Evolutionary conservation across 768 basidiomycete species (phyloP), one percentile per base, ranked within the genome.

Genomic region (Fomitopsis pulvina): DNA sequence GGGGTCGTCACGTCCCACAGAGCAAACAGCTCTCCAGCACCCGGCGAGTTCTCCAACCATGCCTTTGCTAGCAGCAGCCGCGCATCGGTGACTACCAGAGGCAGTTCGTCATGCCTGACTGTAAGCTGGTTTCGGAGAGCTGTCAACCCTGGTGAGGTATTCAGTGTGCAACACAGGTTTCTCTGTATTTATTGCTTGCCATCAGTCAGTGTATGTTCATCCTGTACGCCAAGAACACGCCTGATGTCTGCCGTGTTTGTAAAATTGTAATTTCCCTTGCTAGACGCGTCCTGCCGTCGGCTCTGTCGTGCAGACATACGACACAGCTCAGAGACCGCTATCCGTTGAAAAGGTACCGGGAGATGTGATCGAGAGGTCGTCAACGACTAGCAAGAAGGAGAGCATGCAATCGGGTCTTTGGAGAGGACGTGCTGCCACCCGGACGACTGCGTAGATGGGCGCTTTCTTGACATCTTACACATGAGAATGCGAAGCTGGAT

Each of bases 121-220:
- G 77, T 76, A 14, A 90, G 60, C 52, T 84, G 83, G 55, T 85
- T 86, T 30, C 85, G 72, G 51, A 91, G 61, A 4, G 75, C 68
- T 24, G 65, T 74, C 26, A 88, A 57, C 24, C 61, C 77, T 78
- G 38, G 29, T 3, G 3, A n/a, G 28, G 14, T 27, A n/a, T 14
- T 8, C 27, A 21, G 29, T 27, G 29, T 24, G 20, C 20, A 9
- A 10, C n/a, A 24, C n/a, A 24, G 9, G 32, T 2, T 0, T 18
- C 21, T 16, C 37, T 21, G 16, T n/a, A 10, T 41, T 14, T 1
- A 14, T n/a, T n/a, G 30, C 54, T 11, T 30, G 56, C 57, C 52
- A 45, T 56, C 51, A 22, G 56, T 34, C 10, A 59, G 24, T 2
- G 43, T 47, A n/a, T 44, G 45, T 38, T 60, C 56, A 29, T 53